Base-by-base conservation (phyloP, 2,329 filamentous ascomycete genomes). In the Sporothrix inflata region DNA sequence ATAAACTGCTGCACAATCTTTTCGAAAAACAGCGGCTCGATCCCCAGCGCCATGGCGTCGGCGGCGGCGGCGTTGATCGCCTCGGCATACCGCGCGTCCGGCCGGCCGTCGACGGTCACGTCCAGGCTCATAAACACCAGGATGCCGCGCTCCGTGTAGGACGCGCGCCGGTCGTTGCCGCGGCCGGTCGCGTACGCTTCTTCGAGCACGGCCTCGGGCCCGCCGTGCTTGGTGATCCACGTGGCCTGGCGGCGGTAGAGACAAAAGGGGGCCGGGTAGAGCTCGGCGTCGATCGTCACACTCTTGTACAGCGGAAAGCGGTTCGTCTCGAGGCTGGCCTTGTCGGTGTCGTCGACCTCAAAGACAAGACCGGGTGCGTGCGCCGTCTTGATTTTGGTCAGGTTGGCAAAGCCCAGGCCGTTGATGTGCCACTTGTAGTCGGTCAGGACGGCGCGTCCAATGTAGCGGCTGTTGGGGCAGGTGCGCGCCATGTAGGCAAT, bases 41-140 rank as follows among this genome's bases (percentile, higher is more conserved):
- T 40, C 38, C 72, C 72, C 38, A 73, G 38, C 12, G 72, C 69
- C 69, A 71, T 73, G 5, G 72, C 72, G 38, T 71, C 72, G 19
- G 24, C 45, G 4, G 69, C 69, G 12, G 69, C 69, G 12, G 47
- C 45, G 19, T 69, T 65, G 34, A 73, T 65, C 16, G 47, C 55
- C 14, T 69, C 65, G 1, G 72, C 72, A 8, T 71, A 71, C 6
- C 21, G 47, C 38, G 45, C 40, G 8, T 60, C 45, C 0, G 57
- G 65, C 19, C 38, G 47, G 11, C 69, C 69, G 53, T 60, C 55
- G 8, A 8, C 21, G 0, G 47, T 60, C 1, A 66, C 55, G 16
- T 66, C 55, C 6, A 24, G n/a, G 12, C 45, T 61, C 1, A 60
- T 21, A n/a, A 57, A 71, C 1, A 27, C 69, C 21, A 69, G 19